These are phyloP conservation scores for Penstemon eatonii DNA, from an alignment of 257 asterid species.

Conservation along the genomic window DNA sequence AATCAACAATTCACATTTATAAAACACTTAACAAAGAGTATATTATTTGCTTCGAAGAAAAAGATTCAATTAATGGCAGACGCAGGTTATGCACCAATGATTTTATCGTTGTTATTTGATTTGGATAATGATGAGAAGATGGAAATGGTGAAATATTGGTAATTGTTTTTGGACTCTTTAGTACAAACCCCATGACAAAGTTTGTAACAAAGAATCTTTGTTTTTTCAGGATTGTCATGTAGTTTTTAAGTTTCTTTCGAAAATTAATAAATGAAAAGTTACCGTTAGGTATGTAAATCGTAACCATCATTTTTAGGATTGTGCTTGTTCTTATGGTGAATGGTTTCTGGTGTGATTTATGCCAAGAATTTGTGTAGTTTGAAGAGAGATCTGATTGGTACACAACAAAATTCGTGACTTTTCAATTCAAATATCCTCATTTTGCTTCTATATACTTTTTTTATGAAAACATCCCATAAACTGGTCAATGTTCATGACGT, in stretches of 20 bases:
- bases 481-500: too few species aligned
- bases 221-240: slow-evolving; percentile 65
- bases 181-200: slow-evolving; percentile 53
- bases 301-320: slow-evolving; percentile 61
- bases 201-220: slow-evolving; percentile 57
- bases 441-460: too few species aligned
- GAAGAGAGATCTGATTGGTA: too few species aligned
- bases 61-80: slow-evolving; percentile 31
- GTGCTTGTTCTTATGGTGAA: slow-evolving; percentile 44
- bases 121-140: slow-evolving; percentile 63
- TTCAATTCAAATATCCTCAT: too few species aligned
- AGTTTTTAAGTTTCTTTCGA: slow-evolving; percentile 50
- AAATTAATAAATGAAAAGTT: slow-evolving; percentile 49
- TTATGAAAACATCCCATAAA: too few species aligned
- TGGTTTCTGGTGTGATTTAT: too few species aligned
- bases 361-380: too few species aligned
- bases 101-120: slow-evolving; percentile 52
- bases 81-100: slow-evolving; percentile 54
- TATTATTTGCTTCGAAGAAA: too few species aligned
- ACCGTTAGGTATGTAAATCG: slow-evolving; percentile 59
- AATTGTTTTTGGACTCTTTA: slow-evolving; percentile 56
- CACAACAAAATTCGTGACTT: too few species aligned
- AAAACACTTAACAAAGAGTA: too few species aligned
- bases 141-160: slow-evolving; percentile 54
- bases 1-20: too few species aligned